phyloP scores from a whole-genome alignment of 23 red algal species.

The Agarophyton chilense region DNA sequence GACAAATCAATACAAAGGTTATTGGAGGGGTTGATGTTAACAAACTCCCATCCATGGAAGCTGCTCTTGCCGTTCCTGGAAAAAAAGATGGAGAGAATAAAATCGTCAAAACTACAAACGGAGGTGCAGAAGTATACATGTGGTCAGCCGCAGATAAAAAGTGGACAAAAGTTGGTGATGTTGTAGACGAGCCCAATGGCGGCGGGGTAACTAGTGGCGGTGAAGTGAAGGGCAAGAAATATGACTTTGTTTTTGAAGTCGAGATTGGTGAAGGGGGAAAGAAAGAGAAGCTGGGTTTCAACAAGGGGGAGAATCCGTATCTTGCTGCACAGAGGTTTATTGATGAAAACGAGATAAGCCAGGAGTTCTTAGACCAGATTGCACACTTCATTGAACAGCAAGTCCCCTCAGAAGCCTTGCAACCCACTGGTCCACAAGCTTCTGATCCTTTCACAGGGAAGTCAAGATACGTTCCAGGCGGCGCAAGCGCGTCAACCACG shows the following conservation, averaged over 20 bases:
- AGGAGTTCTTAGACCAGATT: constrained; percentile 91
- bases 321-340: constrained; percentile 94
- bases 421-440: not conserved
- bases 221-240: constrained; percentile 65
- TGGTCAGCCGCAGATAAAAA: constrained; percentile 71
- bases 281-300: constrained; percentile 87
- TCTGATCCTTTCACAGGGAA: constrained; percentile 86
- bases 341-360: constrained; percentile 80
- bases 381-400: constrained; percentile 92
- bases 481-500: not conserved
- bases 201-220: constrained; percentile 50
- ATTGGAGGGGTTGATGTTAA: constrained; percentile 83
- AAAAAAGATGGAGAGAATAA: constrained; percentile 88
- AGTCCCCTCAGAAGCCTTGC: constrained; percentile 66
- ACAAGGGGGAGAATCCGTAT: constrained; percentile 96
- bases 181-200: constrained; percentile 72
- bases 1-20: constrained; percentile 69
- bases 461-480: constrained; percentile 79
- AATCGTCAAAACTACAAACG: constrained; percentile 64
- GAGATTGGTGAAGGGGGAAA: constrained; percentile 85
- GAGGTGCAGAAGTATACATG: constrained; percentile 87
- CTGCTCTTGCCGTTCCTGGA: constrained; percentile 69
- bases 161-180: constrained; percentile 96
- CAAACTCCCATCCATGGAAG: constrained; percentile 62
- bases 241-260: constrained; percentile 99